phyloP scores from a whole-genome alignment of 2,329 filamentous ascomycete genomes.

The Fusarium bactridioides region DNA sequence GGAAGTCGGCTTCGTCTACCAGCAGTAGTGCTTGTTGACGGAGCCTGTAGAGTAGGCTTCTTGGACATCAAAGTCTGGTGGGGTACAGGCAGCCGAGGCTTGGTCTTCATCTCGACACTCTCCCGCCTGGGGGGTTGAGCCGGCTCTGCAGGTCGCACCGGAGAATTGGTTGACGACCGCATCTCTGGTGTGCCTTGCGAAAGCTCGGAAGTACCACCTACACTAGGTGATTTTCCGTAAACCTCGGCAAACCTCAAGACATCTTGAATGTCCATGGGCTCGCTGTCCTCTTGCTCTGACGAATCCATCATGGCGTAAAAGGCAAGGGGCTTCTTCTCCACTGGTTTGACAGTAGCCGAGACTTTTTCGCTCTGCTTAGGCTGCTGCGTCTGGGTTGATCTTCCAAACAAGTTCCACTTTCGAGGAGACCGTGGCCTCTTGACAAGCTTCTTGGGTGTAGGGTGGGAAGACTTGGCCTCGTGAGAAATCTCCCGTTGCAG shows the following conservation, averaged over 20 bases:
- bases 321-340: slow-evolving; percentile 61
- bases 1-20: slow-evolving; percentile 67
- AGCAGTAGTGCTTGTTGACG: slow-evolving; percentile 1
- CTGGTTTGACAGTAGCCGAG: slow-evolving; percentile 57
- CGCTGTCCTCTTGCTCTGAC: slow-evolving; percentile 61
- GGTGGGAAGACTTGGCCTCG: slow-evolving; percentile 40
- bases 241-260: slow-evolving; percentile 60
- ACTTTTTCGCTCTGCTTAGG: slow-evolving; percentile 53
- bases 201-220: slow-evolving; percentile 22
- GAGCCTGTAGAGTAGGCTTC: not conserved
- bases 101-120: slow-evolving; percentile 1
- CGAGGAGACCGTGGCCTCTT: slow-evolving; percentile 64
- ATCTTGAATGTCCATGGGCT: slow-evolving; percentile 50
- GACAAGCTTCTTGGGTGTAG: slow-evolving; percentile 60
- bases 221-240: slow-evolving; percentile 38
- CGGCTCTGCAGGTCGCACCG: slow-evolving; percentile 7
- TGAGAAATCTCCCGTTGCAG: slow-evolving; percentile 48
- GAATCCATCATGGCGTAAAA: slow-evolving; percentile 71
- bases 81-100: slow-evolving; percentile 5
- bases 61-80: slow-evolving; percentile 5
- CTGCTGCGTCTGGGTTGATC: slow-evolving; percentile 56
- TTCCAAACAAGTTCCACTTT: slow-evolving; percentile 71
- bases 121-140: not conserved
- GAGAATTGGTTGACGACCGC: slow-evolving; percentile 13
- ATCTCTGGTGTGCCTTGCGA: slow-evolving; percentile 23